Percentiles rank a stretch among this genome's conserved stretches.
Evolutionary conservation across 2,329 filamentous ascomycete species (phyloP).

Genomic region (Dichotomopilus funicola): DNA sequence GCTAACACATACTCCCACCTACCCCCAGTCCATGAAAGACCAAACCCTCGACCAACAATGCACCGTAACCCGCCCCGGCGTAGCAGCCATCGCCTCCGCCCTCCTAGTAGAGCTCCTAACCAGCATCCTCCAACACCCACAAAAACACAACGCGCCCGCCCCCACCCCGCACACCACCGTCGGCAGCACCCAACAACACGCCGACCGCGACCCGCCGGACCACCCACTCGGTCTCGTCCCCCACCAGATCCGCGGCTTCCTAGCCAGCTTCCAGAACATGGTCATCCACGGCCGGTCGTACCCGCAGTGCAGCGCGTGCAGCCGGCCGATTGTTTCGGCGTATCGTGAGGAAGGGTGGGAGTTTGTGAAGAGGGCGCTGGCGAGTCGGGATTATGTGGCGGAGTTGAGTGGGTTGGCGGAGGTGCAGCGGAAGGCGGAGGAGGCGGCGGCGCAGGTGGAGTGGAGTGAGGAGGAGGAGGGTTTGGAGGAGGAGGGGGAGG

Average conservation of each 20-base stretch:
- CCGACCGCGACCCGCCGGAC: constrained; percentile 47
- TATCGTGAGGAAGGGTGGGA: constrained; percentile 66
- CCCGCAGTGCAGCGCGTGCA: constrained; percentile 76
- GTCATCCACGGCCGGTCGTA: constrained; percentile 69
- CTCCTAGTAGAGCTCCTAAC: constrained; percentile 85
- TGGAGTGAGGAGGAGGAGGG: constrained; percentile 51
- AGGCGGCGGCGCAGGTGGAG: constrained; percentile 47
- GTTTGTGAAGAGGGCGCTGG: constrained; percentile 68
- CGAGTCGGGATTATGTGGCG: constrained; percentile 70
- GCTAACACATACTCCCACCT: background rate
- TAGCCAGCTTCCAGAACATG: constrained; percentile 67
- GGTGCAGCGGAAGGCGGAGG: constrained; percentile 56
- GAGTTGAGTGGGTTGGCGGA: constrained; percentile 69
- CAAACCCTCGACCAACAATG: constrained; percentile 96
- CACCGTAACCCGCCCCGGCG: constrained; percentile 88
- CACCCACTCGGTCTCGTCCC: constrained; percentile 65
- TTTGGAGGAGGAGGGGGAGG: constrained; percentile 25
- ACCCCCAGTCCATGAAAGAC: constrained; percentile 73
- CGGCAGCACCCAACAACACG: constrained; percentile 33
- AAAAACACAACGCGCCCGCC: constrained; percentile 56
- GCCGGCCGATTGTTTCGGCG: constrained; percentile 58
- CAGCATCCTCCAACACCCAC: constrained; percentile 80
- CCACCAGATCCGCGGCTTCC: constrained; percentile 73
- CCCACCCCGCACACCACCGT: constrained; percentile 33
- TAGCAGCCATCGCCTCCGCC: constrained; percentile 86